phyloP scores from a whole-genome alignment of 176 grass and related monocot species.

The Luzula sylvatica region DNA sequence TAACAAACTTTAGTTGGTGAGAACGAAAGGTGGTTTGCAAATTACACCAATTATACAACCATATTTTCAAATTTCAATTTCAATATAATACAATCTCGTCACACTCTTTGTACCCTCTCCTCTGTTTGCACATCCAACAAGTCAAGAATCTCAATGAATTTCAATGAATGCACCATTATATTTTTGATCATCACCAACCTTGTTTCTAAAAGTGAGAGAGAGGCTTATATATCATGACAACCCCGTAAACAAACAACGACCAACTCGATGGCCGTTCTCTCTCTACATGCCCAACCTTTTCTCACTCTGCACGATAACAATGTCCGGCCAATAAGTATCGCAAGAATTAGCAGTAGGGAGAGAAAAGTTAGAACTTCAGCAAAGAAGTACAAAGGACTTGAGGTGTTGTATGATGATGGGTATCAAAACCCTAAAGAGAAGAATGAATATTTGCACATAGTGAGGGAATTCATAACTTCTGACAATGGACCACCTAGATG shows the following conservation, averaged over 20 bases:
- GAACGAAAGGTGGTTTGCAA: not conserved
- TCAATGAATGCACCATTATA: no score
- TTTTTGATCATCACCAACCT: no score
- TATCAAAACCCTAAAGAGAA: constrained; percentile 26
- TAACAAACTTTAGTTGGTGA: constrained; percentile 5
- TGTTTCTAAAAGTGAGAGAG: not conserved
- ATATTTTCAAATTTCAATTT: not conserved
- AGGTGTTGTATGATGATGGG: constrained; percentile 50
- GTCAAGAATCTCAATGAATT: no score
- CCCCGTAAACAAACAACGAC: not conserved
- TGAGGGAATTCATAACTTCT: constrained; percentile 27
- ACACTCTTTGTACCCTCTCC: not conserved
- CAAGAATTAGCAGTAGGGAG: not conserved
- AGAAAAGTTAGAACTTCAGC: not conserved
- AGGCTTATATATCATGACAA: not conserved
- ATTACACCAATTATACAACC: constrained; percentile 6
- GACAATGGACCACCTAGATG: constrained; percentile 38
- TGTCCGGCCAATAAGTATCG: not conserved
- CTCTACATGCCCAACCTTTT: not conserved
- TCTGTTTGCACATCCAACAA: not conserved
- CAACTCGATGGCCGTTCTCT: constrained; percentile 36
- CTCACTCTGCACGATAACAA: not conserved
- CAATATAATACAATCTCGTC: constrained; percentile 6
- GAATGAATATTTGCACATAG: constrained; percentile 28
- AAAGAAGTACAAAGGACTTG: constrained; percentile 42